Evolutionary conservation across 2,329 filamentous ascomycete genomes (phyloP).

Genomic region (Hymenotorrendiella dingleyae): DNA sequence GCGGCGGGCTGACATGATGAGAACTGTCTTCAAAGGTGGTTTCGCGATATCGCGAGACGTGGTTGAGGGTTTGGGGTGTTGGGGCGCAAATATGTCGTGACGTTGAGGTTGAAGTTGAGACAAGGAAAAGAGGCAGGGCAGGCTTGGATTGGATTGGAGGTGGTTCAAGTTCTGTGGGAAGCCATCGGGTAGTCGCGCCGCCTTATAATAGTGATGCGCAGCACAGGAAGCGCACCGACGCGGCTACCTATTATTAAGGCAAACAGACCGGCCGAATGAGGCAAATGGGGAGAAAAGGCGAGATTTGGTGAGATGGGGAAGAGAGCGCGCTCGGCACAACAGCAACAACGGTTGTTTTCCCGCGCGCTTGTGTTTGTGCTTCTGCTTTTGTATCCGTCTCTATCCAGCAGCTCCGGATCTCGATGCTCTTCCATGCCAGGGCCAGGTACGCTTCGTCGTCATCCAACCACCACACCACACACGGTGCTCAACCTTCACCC

Average conservation of each 20-base stretch:
- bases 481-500: too few species aligned
- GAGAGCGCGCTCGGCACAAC: slow-evolving; percentile 6
- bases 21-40: background rate
- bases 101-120: background rate
- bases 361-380: background rate
- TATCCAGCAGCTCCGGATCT: too few species aligned
- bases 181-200: background rate
- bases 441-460: too few species aligned
- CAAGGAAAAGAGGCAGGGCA: background rate
- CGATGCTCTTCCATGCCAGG: too few species aligned
- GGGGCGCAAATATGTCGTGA: background rate
- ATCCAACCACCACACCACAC: too few species aligned
- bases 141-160: too few species aligned
- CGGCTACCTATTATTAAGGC: too few species aligned
- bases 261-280: background rate
- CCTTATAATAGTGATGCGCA: too few species aligned
- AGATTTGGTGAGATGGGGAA: slow-evolving; percentile 1
- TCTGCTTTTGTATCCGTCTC: too few species aligned
- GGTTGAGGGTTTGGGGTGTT: slow-evolving; percentile 1
- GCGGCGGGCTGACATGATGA: slow-evolving; percentile 26
- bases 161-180: background rate
- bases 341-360: slow-evolving; percentile 1
- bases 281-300: background rate
- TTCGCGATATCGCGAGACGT: background rate
- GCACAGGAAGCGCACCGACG: too few species aligned